Percentiles rank a stretch among this genome's conserved stretches.
Conservation (phyloP, 129 eudicot genomes). For the Pulicaria dysenterica region DNA sequence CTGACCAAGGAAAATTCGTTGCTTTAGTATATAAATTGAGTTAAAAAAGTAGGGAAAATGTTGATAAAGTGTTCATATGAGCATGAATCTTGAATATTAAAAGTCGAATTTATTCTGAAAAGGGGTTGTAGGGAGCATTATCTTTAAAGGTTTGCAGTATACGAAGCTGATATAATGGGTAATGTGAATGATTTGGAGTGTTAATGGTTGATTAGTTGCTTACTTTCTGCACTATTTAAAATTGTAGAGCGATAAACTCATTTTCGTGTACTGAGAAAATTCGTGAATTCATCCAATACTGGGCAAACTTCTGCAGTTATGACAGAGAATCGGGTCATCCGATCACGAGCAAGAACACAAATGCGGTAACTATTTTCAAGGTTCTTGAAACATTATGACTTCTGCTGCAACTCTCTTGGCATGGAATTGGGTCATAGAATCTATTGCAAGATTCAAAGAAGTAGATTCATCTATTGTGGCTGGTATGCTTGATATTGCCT, state of each 20-base stretch:
- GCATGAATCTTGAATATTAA: too few relatives aligned
- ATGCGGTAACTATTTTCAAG: conserved; percentile 19
- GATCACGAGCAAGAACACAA: conserved; percentile 13
- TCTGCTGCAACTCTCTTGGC: conserved; percentile 25
- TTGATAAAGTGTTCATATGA: not conserved
- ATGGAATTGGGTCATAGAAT: conserved; percentile 44
- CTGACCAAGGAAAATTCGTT: not conserved
- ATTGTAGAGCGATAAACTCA: not conserved
- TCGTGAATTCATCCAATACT: not conserved
- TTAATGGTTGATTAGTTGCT: not conserved
- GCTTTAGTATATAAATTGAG: not conserved
- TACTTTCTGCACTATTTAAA: not conserved
- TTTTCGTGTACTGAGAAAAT: not conserved
- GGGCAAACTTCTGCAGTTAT: not conserved
- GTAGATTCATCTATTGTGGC: conserved; percentile 32
- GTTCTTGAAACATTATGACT: conserved; percentile 12
- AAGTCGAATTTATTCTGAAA: too few relatives aligned
- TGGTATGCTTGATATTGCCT: conserved; percentile 19
- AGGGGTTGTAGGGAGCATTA: too few relatives aligned
- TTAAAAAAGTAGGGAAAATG: not conserved
- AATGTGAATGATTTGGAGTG: not conserved
- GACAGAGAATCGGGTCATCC: not conserved
- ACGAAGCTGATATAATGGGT: too few relatives aligned
- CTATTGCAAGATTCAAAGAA: conserved; percentile 28
- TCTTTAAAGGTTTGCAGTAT: too few relatives aligned